These are phyloP conservation scores for Dipodascopsis uninucleata DNA, from an alignment of 805 yeast genomes.

Conservation along the genomic window DNA sequence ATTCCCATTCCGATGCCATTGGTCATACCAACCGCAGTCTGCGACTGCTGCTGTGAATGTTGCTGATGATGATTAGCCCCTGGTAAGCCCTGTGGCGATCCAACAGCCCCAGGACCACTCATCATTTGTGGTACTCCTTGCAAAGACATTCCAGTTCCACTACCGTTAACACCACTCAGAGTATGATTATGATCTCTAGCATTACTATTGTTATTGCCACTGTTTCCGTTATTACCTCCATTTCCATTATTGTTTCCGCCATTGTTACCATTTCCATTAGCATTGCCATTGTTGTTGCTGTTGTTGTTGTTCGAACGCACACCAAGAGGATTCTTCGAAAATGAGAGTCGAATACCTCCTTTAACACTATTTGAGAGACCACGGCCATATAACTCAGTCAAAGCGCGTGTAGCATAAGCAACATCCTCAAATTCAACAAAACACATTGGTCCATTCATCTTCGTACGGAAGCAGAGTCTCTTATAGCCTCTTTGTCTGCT, in stretches of 20 bases:
- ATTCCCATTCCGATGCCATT: conserved; percentile 13
- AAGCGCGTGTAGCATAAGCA: conserved; percentile 84
- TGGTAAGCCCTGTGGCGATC: too few relatives aligned
- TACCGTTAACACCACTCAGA: too few relatives aligned
- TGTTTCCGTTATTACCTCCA: too few relatives aligned
- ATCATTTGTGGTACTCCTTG: too few relatives aligned
- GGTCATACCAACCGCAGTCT: conserved; percentile 3
- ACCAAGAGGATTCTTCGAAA: conserved; percentile 94
- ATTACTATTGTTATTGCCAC: too few relatives aligned
- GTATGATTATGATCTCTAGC: too few relatives aligned
- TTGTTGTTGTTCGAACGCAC: conserved; percentile 67
- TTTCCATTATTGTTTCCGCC: conserved; percentile 19
- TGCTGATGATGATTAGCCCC: conserved; percentile 6
- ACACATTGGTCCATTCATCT: conserved; percentile 93
- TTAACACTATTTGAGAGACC: conserved; percentile 83
- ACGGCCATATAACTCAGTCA: conserved; percentile 90
- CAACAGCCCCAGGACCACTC: too few relatives aligned
- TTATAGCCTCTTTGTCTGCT: conserved; percentile 90
- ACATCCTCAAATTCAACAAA: conserved; percentile 98
- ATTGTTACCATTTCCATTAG: conserved; percentile 28
- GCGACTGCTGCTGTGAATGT: conserved; percentile 3
- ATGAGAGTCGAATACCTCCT: conserved; percentile 92
- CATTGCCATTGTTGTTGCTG: conserved; percentile 37
- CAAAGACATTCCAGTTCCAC: too few relatives aligned
- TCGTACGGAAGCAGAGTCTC: conserved; percentile 85